phyloP scores from a whole-genome alignment of 192 early-diverging fungal genomes.

The Endogone sp. region DNA sequence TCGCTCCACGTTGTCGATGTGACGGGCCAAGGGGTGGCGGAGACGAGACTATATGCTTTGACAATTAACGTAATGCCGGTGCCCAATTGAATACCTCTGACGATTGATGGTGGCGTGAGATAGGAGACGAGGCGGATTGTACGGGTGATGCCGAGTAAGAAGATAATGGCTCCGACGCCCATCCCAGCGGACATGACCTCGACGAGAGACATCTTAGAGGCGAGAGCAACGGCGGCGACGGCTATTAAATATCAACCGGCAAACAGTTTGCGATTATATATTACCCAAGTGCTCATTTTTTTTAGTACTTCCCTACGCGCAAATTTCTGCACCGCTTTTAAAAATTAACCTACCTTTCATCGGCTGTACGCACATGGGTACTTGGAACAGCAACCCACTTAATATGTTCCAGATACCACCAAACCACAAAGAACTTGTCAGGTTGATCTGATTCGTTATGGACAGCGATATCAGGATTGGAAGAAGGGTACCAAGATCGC shows the following conservation, averaged over 20 bases:
- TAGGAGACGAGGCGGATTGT: constrained; percentile 64
- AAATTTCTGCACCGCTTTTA: too few relatives aligned
- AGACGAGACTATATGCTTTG: constrained; percentile 62
- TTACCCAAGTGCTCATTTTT: background rate
- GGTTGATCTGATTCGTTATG: constrained; percentile 64
- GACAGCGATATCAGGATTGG: constrained; percentile 85
- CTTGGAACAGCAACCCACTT: constrained; percentile 69
- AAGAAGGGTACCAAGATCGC: constrained; percentile 79
- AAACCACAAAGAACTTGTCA: constrained; percentile 79
- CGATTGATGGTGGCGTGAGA: constrained; percentile 67
- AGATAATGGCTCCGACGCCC: constrained; percentile 59
- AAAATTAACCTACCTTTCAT: background rate
- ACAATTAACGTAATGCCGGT: constrained; percentile 66
- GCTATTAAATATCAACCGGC: constrained; percentile 29
- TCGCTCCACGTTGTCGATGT: constrained; percentile 58
- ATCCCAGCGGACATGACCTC: constrained; percentile 19
- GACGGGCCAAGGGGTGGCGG: constrained; percentile 49
- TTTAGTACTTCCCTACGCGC: too few relatives aligned
- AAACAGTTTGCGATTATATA: background rate
- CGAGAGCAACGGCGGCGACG: constrained; percentile 76
- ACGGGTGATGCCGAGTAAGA: constrained; percentile 64
- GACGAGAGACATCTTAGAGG: constrained; percentile 61
- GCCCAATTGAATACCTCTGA: constrained; percentile 77
- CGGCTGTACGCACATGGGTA: constrained; percentile 83
- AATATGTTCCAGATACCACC: constrained; percentile 88